A percentile compares a stretch with the other conserved stretches of the same genome.
These are phyloP conservation scores for Teunomyces atbi DNA, from an alignment of 805 yeast genomes.

Conservation along the genomic window DNA sequence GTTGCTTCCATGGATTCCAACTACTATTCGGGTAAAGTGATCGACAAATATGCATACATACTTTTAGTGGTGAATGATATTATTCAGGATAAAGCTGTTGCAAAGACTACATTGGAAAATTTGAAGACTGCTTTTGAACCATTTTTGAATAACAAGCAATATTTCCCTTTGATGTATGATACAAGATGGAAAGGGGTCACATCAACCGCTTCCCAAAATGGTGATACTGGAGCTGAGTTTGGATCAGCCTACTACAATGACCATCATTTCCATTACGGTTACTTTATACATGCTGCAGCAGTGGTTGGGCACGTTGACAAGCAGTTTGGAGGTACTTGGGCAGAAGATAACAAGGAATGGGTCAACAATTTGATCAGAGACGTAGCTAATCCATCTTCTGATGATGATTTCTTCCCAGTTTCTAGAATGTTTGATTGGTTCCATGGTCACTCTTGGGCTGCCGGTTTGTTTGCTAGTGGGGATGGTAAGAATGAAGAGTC, in stretches of 20 bases:
- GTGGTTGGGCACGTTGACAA: constrained; percentile 65
- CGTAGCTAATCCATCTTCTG: constrained; percentile 21
- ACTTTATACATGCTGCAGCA: constrained; percentile 81
- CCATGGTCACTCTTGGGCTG: constrained; percentile 28
- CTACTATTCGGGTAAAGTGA: constrained; percentile 52
- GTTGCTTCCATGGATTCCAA: constrained; percentile 40
- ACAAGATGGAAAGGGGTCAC: constrained; percentile 56
- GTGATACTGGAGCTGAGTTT: constrained; percentile 52
- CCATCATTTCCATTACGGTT: constrained; percentile 87
- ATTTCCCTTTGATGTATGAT: constrained; percentile 53
- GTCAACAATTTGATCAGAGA: constrained; percentile 23
- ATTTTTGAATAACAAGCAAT: constrained; percentile 42
- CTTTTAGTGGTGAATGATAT: constrained; percentile 51
- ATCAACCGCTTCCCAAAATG: constrained; percentile 47
- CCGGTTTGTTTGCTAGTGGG: constrained; percentile 16
- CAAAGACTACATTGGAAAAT: constrained; percentile 31
- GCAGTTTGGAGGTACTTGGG: constrained; percentile 55
- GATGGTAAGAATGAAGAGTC: constrained; percentile 25
- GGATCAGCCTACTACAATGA: constrained; percentile 81
- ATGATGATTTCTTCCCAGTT: constrained; percentile 21
- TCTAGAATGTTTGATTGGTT: constrained; percentile 25
- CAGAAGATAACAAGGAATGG: constrained; percentile 26
- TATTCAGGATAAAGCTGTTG: constrained; percentile 39
- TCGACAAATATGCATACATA: constrained; percentile 58
- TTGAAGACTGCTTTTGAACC: constrained; percentile 45